Base-by-base conservation (phyloP, 1,139 yeast species). In the Suhomyces panamericanus region DNA sequence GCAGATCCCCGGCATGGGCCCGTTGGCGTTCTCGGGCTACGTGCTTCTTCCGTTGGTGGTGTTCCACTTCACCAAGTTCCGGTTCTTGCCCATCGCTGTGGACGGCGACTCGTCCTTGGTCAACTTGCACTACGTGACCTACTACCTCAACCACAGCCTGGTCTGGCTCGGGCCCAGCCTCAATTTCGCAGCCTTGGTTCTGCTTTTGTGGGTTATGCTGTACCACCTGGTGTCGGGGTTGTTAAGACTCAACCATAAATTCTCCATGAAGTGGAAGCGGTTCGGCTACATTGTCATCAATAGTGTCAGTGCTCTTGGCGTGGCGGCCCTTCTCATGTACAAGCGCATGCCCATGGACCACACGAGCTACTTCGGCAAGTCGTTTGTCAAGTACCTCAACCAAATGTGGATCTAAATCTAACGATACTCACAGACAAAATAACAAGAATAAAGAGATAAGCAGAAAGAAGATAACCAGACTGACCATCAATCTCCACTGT, bases 51-150 rank as follows among this genome's bases (percentile, higher is more conserved):
- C 80, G 0, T 56, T 81, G 24, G 51, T 82, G 0, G 45, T 55
- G 0, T 73, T 64, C 39, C 95, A 87, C 56, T 66, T 69, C 15
- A 51, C 64, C 15, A 73, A 75, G 39, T 72, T 78, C 51, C 64
- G 90, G 39, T 45, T 70, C 12, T 67, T 69, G 0, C 91, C 95
- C 0, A 44, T 67, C 20, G 17, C 54, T 3, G 68, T 78, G 0
- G 86, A 84, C 47, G 93, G 89, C 1, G 95, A 85, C 59, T 77
- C 85, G 8, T 74, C 85, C 0, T 66, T 80, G 47, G 63, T 87
- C 26, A 73, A 70, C 31, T 63, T 87, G 39, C 77, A 77, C 16
- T 86, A 73, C 55, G 69, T 85, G 11, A 56, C 80, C 3, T 77
- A 74, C 56, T 67, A 75, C 10, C 59, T 79, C 32, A 54, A 60